Evolutionary conservation across 164 flowering plant genomes (phyloP), one percentile per base, ranked within the genome.

Genomic region (Pachysandra terminalis): DNA sequence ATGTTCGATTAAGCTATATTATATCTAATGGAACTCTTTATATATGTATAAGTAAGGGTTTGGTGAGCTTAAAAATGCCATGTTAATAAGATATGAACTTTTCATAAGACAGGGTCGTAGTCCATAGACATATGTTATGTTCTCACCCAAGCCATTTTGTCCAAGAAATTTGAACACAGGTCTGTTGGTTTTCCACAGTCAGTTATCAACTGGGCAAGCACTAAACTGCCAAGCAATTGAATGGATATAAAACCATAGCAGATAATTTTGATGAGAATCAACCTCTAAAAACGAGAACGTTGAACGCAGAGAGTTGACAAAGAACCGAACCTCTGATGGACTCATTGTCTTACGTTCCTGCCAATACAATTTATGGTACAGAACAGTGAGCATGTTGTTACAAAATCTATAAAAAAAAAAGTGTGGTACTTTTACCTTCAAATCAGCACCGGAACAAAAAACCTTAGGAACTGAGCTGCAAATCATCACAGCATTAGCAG

Each of bases 401-500:
- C 37, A 32, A 7, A 32, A 32, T 12, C 23, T 9, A 35, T 61
- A 35, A 25, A 41, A 17, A 19, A 3, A 17, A 27, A 40, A 40
- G 32, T n/a, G 49, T 21, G 71, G 54, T 41, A 51, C 56, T 7
- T 19, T 54, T 75, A 90, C 98, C 96, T 91, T 94, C 82, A 94
- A 78, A 85, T 94, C 98, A 72, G 98, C 98, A 69, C 95, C 98
- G 21, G 97, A 93, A 78, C 96, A 94, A 74, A 94, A 94, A 27
- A 89, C 90, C 71, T 72, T 80, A 0, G 96, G 93, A 67, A 94
- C 96, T 48, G 81, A 81, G 71, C 98, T 94, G 65, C 75, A 64
- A 45, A 94, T 75, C 88, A 94, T 70, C 61, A 86, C 68, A 51
- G 90, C 95, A 37, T 75, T 84, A 51, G 86, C 90, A 56, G 87